Percentiles rank a stretch among this genome's conserved stretches.
These are phyloP conservation scores for Rhizopogon vesiculosus DNA, from an alignment of 768 basidiomycete species.

Conservation along the genomic window DNA sequence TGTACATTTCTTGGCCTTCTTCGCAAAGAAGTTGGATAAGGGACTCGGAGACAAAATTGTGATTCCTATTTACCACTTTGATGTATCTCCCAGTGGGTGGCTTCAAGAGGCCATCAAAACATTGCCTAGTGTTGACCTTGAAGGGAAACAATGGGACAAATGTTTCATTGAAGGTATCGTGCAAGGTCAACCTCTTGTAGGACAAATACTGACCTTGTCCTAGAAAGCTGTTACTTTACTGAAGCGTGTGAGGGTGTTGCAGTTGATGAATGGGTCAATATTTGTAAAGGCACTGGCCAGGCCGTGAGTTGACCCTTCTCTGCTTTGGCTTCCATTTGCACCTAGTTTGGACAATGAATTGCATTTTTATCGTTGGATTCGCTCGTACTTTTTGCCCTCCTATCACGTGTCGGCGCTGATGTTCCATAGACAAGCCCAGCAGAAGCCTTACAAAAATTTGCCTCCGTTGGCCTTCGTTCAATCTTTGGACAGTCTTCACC, in stretches of 20 bases:
- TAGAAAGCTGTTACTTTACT: not conserved
- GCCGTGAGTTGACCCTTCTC: not conserved
- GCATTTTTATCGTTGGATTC: not conserved
- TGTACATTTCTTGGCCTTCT: conserved; percentile 6
- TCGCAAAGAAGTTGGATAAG: conserved; percentile 18
- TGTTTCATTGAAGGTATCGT: not conserved
- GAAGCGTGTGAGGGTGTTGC: not conserved
- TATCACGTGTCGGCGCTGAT: not conserved
- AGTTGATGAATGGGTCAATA: not conserved
- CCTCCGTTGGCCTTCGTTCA: conserved; percentile 39
- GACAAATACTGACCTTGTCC: not conserved
- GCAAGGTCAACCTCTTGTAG: not conserved
- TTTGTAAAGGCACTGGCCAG: not conserved
- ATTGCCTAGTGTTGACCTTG: not conserved
- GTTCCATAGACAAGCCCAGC: conserved; percentile 34
- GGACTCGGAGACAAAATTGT: conserved; percentile 24
- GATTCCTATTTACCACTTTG: conserved; percentile 15
- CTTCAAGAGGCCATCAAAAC: not conserved
- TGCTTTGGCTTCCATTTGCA: not conserved
- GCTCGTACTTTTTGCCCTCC: not conserved
- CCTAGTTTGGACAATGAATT: not conserved
- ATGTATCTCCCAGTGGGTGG: not conserved
- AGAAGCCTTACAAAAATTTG: conserved; percentile 42
- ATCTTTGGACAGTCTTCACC: conserved; percentile 36
- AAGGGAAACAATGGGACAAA: not conserved